phyloP scores from a whole-genome alignment of 257 asterid species.

The Solanum arcanum region DNA sequence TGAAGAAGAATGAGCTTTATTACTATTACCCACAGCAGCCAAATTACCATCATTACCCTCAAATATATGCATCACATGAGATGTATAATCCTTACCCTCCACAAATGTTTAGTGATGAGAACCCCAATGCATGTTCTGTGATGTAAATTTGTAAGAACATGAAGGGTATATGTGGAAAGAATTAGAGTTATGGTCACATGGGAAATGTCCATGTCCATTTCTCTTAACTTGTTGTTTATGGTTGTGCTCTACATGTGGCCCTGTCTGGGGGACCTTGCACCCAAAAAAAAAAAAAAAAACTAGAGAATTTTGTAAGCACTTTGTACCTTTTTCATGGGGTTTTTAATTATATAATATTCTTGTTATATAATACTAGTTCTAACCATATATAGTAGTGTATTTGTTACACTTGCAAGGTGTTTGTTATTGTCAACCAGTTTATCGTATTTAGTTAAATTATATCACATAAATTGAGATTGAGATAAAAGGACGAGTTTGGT shows the following conservation, averaged over 20 bases:
- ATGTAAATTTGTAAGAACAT: constrained; percentile 10
- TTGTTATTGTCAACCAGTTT: background rate
- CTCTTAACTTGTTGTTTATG: background rate
- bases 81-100: constrained; percentile 10
- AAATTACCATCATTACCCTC: constrained; percentile 8
- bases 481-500: background rate
- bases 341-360: background rate
- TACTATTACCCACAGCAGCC: constrained; percentile 9
- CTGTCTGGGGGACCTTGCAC: background rate
- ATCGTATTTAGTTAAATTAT: too few relatives aligned
- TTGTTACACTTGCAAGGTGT: background rate
- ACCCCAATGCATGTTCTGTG: constrained; percentile 40
- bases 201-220: background rate
- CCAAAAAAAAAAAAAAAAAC: background rate
- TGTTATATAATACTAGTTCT: background rate
- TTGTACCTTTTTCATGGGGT: background rate
- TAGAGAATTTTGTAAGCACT: background rate
- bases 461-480: background rate
- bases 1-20: constrained; percentile 20
- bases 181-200: background rate
- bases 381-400: too few relatives aligned
- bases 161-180: background rate
- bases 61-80: constrained; percentile 9
- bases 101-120: constrained; percentile 43
- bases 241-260: constrained; percentile 5